Base-by-base conservation (phyloP, 2,329 filamentous ascomycete genomes). In the Endoconidiophora polonica region DNA sequence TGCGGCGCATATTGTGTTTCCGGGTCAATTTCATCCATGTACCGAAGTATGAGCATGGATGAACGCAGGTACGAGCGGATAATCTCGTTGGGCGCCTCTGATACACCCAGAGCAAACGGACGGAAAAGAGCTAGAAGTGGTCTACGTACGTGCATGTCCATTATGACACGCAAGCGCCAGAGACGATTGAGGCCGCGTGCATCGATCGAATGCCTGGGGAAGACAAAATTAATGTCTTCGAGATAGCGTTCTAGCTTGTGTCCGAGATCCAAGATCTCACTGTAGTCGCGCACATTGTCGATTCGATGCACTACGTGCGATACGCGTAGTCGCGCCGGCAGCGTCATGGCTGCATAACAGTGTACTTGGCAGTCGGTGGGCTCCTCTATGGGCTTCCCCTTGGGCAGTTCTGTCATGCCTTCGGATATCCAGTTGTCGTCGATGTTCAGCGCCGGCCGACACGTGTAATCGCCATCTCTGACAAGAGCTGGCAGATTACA, bases 131-230 rank as follows among this genome's bases (percentile, higher is more conserved):
- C 68, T 16, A 76, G 57, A 42, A 76, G 58, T 1, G 72, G 70
- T 2, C 71, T 65, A 5, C 73, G 68, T 6, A 73, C 66, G 52
- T 74, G 71, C 66, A 74, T 72, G 57, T 75, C 72, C 33, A 75
- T 63, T 20, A 73, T 62, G 2, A 71, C 68, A 5, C 69, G 64
- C 45, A 66, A 68, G 47, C 71, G 61, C 72, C 72, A 76, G 55
- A 70, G 66, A 55, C 68, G 70, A 57, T 67, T 72, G 55, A 66
- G 67, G 48, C 70, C 64, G 1, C 64, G 59, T 42, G 66, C 64
- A 52, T 66, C 66, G 6, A 66, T 59, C 6, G 65, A 64, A 46
- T 68, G 65, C 6, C 69, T 65, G 1, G 72, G 72, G 46, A 72
- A 68, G 16, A 75, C 64, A 53, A 68, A 69, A 57, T 73, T 69